phyloP scores from a whole-genome alignment of 2,329 filamentous ascomycete species.

The Penicillium griseofulvum region DNA sequence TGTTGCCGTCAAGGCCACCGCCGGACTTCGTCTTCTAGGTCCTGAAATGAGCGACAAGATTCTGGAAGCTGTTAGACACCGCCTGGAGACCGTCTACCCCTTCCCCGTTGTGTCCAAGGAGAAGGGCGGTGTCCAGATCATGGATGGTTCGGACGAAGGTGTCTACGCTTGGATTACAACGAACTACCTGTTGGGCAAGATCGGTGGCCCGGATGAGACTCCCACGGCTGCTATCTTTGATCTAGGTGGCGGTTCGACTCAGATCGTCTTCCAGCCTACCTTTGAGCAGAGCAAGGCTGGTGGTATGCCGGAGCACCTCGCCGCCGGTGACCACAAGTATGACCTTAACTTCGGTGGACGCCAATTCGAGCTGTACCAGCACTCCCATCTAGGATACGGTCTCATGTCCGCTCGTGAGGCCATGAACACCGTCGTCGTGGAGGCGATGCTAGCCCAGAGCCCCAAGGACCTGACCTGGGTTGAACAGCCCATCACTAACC shows the following conservation, averaged over 20 bases:
- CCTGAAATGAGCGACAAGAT: slow-evolving; percentile 78
- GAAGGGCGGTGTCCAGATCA: slow-evolving; percentile 86
- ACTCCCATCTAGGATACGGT: slow-evolving; percentile 95
- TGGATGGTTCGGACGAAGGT: slow-evolving; percentile 96
- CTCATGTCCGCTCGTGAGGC: slow-evolving; percentile 91
- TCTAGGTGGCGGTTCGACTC: slow-evolving; percentile 92
- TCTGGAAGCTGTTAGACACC: slow-evolving; percentile 75
- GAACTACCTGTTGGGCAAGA: slow-evolving; percentile 97
- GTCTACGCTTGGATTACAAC: slow-evolving; percentile 99
- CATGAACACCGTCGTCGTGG: slow-evolving; percentile 72
- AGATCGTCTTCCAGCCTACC: slow-evolving; percentile 97
- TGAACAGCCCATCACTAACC: slow-evolving; percentile 70
- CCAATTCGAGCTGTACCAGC: slow-evolving; percentile 91
- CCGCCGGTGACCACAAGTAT: slow-evolving; percentile 95
- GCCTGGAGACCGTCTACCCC: slow-evolving; percentile 84
- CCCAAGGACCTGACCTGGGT: slow-evolving; percentile 66
- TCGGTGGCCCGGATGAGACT: slow-evolving; percentile 84
- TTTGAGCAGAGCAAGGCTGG: slow-evolving; percentile 71
- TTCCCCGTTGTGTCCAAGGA: slow-evolving; percentile 89
- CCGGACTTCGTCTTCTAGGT: slow-evolving; percentile 84
- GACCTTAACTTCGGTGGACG: slow-evolving; percentile 84
- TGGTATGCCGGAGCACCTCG: slow-evolving; percentile 80
- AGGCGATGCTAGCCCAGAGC: slow-evolving; percentile 65
- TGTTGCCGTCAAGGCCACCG: slow-evolving; percentile 96
- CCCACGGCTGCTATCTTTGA: slow-evolving; percentile 95